Evolutionary conservation across 306 rosid genomes (phyloP).

Genomic region (Prunus salicina): DNA sequence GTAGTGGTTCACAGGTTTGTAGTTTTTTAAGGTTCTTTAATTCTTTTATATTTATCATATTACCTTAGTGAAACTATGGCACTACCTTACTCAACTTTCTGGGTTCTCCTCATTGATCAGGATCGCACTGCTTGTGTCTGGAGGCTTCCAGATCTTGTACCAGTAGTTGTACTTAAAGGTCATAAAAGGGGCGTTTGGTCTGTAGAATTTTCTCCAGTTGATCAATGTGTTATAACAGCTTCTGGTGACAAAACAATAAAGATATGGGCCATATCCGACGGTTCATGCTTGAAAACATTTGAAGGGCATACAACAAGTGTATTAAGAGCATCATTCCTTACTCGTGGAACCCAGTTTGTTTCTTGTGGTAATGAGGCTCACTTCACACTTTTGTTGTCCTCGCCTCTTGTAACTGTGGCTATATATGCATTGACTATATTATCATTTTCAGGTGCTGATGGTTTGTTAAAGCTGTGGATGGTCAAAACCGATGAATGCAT

Average conservation of each 20-base stretch:
- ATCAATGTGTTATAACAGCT: slow-evolving; percentile 89
- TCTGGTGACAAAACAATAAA: slow-evolving; percentile 93
- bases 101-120: slow-evolving; percentile 33
- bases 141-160: slow-evolving; percentile 90
- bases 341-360: slow-evolving; percentile 88
- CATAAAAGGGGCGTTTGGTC: slow-evolving; percentile 97
- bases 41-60: background rate
- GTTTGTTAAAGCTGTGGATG: slow-evolving; percentile 86
- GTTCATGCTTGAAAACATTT: slow-evolving; percentile 92
- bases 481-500: slow-evolving; percentile 81
- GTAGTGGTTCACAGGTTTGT: slow-evolving; percentile 98
- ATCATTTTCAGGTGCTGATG: slow-evolving; percentile 79
- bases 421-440: background rate
- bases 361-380: slow-evolving; percentile 63
- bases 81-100: slow-evolving; percentile 8
- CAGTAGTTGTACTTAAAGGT: slow-evolving; percentile 69
- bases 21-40: slow-evolving; percentile 15
- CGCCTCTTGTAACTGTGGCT: background rate
- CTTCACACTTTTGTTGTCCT: background rate
- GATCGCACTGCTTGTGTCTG: slow-evolving; percentile 96
- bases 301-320: slow-evolving; percentile 94
- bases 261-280: slow-evolving; percentile 93
- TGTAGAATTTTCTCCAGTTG: slow-evolving; percentile 96
- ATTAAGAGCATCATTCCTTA: slow-evolving; percentile 79
- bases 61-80: background rate